Evolutionary conservation across 345 rosid species (phyloP).

Genomic region (Moricandia arvensis): DNA sequence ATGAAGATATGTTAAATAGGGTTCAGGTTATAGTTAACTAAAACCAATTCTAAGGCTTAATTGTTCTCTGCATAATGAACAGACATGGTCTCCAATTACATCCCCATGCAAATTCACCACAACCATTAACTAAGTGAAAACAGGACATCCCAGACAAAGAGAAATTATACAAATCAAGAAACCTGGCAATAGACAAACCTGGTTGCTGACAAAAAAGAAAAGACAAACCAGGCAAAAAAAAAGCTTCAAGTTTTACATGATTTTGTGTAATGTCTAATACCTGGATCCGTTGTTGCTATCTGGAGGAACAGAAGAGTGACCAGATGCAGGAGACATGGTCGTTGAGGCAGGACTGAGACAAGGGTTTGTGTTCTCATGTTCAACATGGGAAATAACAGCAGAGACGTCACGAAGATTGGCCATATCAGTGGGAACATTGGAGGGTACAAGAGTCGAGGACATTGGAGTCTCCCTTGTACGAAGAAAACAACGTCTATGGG

Average conservation of each 20-base stretch:
- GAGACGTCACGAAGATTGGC: constrained; percentile 12
- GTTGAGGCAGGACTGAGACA: constrained; percentile 36
- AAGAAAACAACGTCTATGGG: constrained; percentile 48
- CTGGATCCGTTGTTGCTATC: constrained; percentile 46
- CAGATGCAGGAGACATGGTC: constrained; percentile 37
- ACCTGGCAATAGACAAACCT: no score
- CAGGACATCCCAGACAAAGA: not conserved
- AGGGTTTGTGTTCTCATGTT: constrained; percentile 28
- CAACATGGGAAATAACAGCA: constrained; percentile 7
- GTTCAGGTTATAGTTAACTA: not conserved
- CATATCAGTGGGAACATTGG: constrained; percentile 33
- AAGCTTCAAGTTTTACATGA: not conserved
- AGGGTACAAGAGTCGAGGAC: constrained; percentile 11
- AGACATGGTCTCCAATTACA: no score
- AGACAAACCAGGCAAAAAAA: no score
- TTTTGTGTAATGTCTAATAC: constrained; percentile 37
- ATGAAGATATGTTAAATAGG: not conserved
- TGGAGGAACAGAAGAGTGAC: constrained; percentile 36
- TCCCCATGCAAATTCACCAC: no score
- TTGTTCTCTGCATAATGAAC: no score
- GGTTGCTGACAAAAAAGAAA: no score
- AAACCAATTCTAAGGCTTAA: no score
- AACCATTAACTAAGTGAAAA: not conserved
- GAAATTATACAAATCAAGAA: no score
- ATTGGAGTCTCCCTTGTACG: constrained; percentile 58